Evolutionary conservation across 2,329 filamentous ascomycete species (phyloP).

Genomic region (Neurospora crassa): DNA sequence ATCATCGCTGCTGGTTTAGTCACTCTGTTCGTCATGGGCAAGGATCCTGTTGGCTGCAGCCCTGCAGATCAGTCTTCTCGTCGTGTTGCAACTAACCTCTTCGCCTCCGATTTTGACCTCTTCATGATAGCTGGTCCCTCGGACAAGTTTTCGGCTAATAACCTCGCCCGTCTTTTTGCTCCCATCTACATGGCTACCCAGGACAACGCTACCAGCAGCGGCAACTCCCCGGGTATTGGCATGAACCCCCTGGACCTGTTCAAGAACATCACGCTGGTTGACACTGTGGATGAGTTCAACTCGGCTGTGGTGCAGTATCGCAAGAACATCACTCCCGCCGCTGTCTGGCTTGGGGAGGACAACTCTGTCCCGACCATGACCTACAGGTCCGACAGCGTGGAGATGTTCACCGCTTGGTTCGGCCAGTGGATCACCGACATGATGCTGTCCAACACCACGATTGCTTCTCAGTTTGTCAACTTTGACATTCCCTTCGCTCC

Average conservation of each 20-base stretch:
- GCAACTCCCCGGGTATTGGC: constrained; percentile 9
- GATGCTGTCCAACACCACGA: constrained; percentile 57
- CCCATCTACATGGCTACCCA: constrained; percentile 26
- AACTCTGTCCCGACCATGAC: constrained; percentile 54
- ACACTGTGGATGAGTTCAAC: constrained; percentile 60
- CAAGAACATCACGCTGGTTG: constrained; percentile 40
- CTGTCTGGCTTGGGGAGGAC: constrained; percentile 63
- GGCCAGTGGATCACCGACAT: constrained; percentile 57
- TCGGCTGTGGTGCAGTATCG: constrained; percentile 53
- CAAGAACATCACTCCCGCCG: constrained; percentile 64
- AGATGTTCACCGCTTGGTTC: constrained; percentile 46
- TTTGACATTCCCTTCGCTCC: constrained; percentile 70
- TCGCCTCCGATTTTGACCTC: constrained; percentile 25
- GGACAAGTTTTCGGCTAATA: constrained; percentile 26
- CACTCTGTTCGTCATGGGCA: constrained; percentile 60
- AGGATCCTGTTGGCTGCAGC: constrained; percentile 41
- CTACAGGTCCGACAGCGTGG: constrained; percentile 55
- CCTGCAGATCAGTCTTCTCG: constrained; percentile 38
- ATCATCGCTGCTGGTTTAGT: constrained; percentile 72
- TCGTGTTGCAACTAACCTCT: constrained; percentile 27
- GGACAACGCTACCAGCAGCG: background rate
- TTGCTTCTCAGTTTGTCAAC: constrained; percentile 60
- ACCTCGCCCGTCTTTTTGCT: constrained; percentile 25
- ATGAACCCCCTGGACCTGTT: constrained; percentile 20
- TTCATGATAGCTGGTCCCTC: constrained; percentile 35